Percentiles rank a stretch among this genome's conserved stretches.
Conservation (phyloP, 176 grass and related monocot genomes). For the Triticum turgidum region DNA sequence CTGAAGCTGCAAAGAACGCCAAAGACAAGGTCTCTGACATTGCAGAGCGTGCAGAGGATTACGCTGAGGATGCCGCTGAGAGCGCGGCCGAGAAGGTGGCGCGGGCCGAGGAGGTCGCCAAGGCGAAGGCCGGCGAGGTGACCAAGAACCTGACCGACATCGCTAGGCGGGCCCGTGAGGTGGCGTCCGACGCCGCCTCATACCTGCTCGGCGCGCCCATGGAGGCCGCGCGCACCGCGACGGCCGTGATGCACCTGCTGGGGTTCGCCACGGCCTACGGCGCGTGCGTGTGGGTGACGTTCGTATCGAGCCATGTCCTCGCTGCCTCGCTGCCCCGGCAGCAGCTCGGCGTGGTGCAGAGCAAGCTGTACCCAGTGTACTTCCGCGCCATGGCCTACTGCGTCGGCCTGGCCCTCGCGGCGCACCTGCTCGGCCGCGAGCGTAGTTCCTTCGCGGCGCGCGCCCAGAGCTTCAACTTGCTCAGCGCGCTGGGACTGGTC, state of each 20-base stretch:
- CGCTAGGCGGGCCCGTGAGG: constrained; percentile 38
- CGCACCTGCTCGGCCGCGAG: constrained; percentile 55
- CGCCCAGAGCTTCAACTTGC: constrained; percentile 64
- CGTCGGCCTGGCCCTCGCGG: constrained; percentile 42
- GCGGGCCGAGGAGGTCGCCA: constrained; percentile 22
- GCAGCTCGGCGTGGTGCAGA: constrained; percentile 83
- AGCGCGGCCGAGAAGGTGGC: constrained; percentile 9
- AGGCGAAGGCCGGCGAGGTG: constrained; percentile 36
- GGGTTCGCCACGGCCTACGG: constrained; percentile 68
- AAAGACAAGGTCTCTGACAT: constrained; percentile 8
- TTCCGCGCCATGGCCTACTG: constrained; percentile 67
- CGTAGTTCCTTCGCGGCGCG: constrained; percentile 29
- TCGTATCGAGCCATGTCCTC: constrained; percentile 77
- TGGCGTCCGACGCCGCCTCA: constrained; percentile 46
- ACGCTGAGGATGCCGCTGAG: constrained; percentile 5
- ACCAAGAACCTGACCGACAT: constrained; percentile 67
- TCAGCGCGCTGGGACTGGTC: constrained; percentile 45
- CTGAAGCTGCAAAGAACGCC: neutral
- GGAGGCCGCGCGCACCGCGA: constrained; percentile 32
- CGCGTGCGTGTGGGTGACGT: constrained; percentile 78
- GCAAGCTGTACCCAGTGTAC: constrained; percentile 90
- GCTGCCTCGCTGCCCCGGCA: constrained; percentile 50
- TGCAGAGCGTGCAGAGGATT: constrained; percentile 30
- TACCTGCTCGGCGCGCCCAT: constrained; percentile 34
- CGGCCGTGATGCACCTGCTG: constrained; percentile 53